phyloP scores from a whole-genome alignment of 257 asterid genomes.

The Solanum bulbocastanum region DNA sequence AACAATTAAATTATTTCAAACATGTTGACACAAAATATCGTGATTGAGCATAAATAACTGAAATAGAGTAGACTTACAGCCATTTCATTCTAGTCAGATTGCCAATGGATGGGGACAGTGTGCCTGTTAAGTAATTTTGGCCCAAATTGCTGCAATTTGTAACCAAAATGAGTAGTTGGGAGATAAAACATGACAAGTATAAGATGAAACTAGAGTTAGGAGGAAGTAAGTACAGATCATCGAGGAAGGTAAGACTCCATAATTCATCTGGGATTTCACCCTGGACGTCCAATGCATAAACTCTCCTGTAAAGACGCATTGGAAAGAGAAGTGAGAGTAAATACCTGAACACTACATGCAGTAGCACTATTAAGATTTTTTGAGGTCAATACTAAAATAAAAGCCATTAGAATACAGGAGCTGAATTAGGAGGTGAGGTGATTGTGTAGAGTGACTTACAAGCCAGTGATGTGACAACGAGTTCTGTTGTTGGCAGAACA shows the following conservation, averaged over 20 bases:
- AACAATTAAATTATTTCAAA: not conserved
- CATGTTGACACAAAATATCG: not conserved
- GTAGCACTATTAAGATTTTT: not conserved
- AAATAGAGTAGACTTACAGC: slow-evolving; percentile 29
- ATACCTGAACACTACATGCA: not conserved
- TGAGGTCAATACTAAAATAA: not conserved
- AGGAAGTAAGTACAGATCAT: slow-evolving; percentile 18
- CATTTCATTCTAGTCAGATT: slow-evolving; percentile 53
- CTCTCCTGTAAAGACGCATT: slow-evolving; percentile 28
- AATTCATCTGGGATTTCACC: slow-evolving; percentile 51
- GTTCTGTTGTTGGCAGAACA: slow-evolving; percentile 34
- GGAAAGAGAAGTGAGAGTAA: not conserved
- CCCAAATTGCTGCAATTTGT: slow-evolving; percentile 36
- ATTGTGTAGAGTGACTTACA: slow-evolving; percentile 10
- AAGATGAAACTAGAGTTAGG: not conserved
- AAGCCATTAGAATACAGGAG: not conserved
- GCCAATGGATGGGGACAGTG: slow-evolving; percentile 42
- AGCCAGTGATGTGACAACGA: slow-evolving; percentile 28
- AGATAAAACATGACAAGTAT: not conserved
- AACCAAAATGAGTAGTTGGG: not conserved
- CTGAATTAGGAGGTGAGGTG: not conserved
- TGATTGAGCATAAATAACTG: not conserved
- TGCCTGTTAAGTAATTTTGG: slow-evolving; percentile 57
- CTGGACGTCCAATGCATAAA: slow-evolving; percentile 22
- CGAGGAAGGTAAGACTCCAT: slow-evolving; percentile 46